Conservation (phyloP, 331 rosid genomes). For the Pyrus hybrid region DNA sequence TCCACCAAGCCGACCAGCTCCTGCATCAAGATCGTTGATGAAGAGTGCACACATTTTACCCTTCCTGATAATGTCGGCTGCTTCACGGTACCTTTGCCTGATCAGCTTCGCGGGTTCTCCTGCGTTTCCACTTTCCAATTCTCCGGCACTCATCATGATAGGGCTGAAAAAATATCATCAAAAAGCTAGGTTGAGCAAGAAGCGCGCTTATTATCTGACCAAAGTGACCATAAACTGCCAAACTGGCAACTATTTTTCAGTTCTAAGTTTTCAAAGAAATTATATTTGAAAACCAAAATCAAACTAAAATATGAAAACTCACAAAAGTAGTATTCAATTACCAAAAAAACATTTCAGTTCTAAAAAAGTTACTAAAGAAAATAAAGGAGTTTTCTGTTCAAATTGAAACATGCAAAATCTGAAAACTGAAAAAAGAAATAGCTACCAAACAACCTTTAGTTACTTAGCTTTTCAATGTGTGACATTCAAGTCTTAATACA, state of each 20-base stretch:
- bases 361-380: no score
- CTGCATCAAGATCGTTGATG: constrained; percentile 97
- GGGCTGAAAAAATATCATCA: constrained; percentile 44
- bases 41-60: constrained; percentile 90
- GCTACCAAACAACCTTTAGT: no score
- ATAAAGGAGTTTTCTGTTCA: no score
- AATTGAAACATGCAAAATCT: no score
- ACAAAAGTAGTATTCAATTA: no score
- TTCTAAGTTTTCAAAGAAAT: no score
- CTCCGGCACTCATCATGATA: constrained; percentile 99
- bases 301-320: no score
- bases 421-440: no score
- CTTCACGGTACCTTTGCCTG: constrained; percentile 93
- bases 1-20: constrained; percentile 94
- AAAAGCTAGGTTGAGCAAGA: neutral
- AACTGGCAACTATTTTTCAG: neutral
- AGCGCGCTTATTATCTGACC: neutral
- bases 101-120: constrained; percentile 97
- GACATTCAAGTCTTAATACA: neutral
- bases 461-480: neutral
- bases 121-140: constrained; percentile 92
- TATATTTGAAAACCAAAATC: no score
- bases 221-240: neutral
- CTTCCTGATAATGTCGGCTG: constrained; percentile 76
- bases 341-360: no score